Conservation (phyloP, 129 eudicot species). For the Deinandra increscens region DNA sequence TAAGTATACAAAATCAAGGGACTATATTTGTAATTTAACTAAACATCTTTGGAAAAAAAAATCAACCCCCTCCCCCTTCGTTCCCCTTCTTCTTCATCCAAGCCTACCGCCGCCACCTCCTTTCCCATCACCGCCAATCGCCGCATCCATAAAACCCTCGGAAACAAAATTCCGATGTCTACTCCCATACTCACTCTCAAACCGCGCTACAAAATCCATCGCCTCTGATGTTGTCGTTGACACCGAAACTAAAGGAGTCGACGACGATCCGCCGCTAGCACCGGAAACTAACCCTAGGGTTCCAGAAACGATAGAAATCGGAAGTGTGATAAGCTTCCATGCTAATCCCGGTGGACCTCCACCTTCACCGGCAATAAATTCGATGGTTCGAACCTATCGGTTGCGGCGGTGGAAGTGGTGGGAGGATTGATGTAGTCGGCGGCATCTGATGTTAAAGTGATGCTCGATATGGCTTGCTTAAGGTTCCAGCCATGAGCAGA, state of each 20-base stretch:
- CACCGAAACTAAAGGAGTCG: conserved; percentile 46
- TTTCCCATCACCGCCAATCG: too few species aligned
- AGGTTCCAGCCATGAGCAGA: too few species aligned
- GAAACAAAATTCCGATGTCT: conserved; percentile 58
- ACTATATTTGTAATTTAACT: too few species aligned
- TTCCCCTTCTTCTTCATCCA: too few species aligned
- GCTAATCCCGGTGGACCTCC: too few species aligned
- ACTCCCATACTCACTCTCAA: conserved; percentile 71
- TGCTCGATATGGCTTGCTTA: conserved; percentile 66
- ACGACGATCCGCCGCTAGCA: conserved; percentile 40
- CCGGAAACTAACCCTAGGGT: conserved; percentile 85
- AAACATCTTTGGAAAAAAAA: too few species aligned
- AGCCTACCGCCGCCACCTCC: too few species aligned
- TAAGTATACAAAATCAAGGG: too few species aligned
- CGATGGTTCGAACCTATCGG: conserved; percentile 26
- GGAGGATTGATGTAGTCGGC: too few species aligned
- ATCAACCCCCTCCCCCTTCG: too few species aligned
- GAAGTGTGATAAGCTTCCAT: too few species aligned
- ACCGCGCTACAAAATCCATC: conserved; percentile 53
- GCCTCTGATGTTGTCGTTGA: conserved; percentile 72
- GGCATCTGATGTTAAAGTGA: conserved; percentile 41
- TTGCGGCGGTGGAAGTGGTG: conserved; percentile 12
- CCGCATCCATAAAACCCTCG: conserved; percentile 95
- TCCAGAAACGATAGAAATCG: too few species aligned
- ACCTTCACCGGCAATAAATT: conserved; percentile 30